Evolutionary conservation across 2,329 filamentous ascomycete species (phyloP).

Genomic region (Daldinia sp.): DNA sequence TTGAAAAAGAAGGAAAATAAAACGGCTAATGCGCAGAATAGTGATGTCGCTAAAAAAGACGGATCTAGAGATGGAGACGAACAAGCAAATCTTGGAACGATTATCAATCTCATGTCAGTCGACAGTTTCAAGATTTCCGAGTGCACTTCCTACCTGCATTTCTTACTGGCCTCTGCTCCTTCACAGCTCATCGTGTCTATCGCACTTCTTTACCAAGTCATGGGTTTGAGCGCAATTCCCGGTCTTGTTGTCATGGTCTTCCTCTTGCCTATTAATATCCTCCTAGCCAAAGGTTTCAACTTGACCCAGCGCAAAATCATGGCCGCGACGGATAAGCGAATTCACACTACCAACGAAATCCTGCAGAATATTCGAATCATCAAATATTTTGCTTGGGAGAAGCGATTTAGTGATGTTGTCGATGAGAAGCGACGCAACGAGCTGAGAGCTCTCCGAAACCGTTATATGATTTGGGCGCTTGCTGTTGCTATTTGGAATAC

Average conservation of each 20-base stretch:
- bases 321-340: slow-evolving; percentile 91
- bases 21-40: slow-evolving; percentile 52
- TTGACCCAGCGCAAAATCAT: slow-evolving; percentile 90
- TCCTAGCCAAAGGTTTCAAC: slow-evolving; percentile 85
- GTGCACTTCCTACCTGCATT: slow-evolving; percentile 93
- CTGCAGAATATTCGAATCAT: slow-evolving; percentile 98
- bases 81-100: slow-evolving; percentile 94
- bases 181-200: slow-evolving; percentile 87
- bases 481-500: slow-evolving; percentile 97
- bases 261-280: slow-evolving; percentile 89
- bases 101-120: slow-evolving; percentile 99
- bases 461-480: slow-evolving; percentile 90
- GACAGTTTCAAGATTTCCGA: slow-evolving; percentile 99
- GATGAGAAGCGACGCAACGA: slow-evolving; percentile 87
- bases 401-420: slow-evolving; percentile 84
- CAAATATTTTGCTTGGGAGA: slow-evolving; percentile 99
- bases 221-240: slow-evolving; percentile 92
- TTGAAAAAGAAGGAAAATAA: slow-evolving; percentile 68
- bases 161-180: slow-evolving; percentile 90
- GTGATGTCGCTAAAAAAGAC: slow-evolving; percentile 45
- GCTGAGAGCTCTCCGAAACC: slow-evolving; percentile 77
- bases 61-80: slow-evolving; percentile 60
- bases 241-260: slow-evolving; percentile 90
- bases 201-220: slow-evolving; percentile 83
- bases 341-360: slow-evolving; percentile 96